phyloP scores from a whole-genome alignment of 139 green algal species.

The Raphidocelis subcapitata region DNA sequence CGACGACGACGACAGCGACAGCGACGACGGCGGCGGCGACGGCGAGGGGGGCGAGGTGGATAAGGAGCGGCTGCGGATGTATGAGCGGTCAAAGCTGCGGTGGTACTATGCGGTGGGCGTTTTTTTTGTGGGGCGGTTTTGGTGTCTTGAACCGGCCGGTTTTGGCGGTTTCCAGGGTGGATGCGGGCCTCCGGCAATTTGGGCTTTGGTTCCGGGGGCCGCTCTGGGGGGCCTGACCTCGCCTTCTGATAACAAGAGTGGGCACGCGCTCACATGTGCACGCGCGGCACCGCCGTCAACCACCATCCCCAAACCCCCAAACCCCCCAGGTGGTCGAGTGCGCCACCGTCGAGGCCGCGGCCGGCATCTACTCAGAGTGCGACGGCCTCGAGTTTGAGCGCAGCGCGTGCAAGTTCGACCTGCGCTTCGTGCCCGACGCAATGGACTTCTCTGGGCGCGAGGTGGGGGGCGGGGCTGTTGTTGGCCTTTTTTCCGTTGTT shows the following conservation, averaged over 20 bases:
- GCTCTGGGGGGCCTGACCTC: too few relatives aligned
- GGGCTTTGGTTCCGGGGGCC: too few relatives aligned
- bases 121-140: too few relatives aligned
- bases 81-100: constrained; percentile 83
- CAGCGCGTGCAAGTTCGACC: constrained; percentile 81
- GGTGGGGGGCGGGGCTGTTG: constrained; percentile 16
- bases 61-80: constrained; percentile 65
- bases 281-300: too few relatives aligned
- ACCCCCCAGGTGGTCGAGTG: constrained; percentile 88
- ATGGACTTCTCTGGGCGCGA: constrained; percentile 63
- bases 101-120: constrained; percentile 78
- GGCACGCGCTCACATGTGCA: too few relatives aligned
- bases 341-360: constrained; percentile 64
- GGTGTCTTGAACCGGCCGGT: too few relatives aligned
- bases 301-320: too few relatives aligned
- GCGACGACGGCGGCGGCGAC: constrained; percentile 5
- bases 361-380: constrained; percentile 81
- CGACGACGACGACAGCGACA: constrained; percentile 19
- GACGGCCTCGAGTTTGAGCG: constrained; percentile 90
- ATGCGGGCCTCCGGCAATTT: too few relatives aligned
- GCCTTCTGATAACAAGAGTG: too few relatives aligned
- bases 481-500: background rate
- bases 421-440: constrained; percentile 88
- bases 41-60: constrained; percentile 54
- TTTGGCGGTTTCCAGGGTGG: too few relatives aligned